phyloP scores from a whole-genome alignment of 306 rosid species.

The Mucuna pruriens region DNA sequence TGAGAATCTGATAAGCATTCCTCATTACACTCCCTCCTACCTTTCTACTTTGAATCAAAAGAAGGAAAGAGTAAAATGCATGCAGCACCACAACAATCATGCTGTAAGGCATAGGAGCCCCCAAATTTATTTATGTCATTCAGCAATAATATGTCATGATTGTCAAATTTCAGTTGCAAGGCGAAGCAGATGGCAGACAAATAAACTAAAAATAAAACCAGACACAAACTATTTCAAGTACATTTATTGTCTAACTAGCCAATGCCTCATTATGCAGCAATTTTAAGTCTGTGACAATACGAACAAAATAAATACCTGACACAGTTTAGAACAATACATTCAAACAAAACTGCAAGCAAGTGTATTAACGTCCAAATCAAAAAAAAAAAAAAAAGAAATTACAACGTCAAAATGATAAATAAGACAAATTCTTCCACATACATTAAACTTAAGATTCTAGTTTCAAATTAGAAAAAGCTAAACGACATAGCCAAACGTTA shows the following conservation, averaged over 20 bases:
- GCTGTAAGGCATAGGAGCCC: background rate
- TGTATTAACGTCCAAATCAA: too few relatives aligned
- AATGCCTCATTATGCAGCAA: constrained; percentile 20
- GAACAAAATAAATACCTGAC: background rate
- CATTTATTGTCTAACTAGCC: too few relatives aligned
- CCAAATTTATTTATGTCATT: background rate
- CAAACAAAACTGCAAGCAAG: background rate
- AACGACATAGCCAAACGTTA: too few relatives aligned
- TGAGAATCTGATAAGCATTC: background rate
- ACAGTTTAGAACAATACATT: background rate
- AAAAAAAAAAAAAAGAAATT: background rate
- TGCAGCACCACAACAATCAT: background rate
- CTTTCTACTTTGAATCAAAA: background rate
- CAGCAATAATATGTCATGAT: background rate
- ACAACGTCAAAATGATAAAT: background rate
- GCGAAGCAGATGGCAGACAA: background rate
- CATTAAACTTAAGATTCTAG: too few relatives aligned
- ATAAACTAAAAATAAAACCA: background rate
- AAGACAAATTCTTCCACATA: background rate
- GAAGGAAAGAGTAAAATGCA: background rate
- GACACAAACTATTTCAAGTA: background rate
- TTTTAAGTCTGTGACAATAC: background rate
- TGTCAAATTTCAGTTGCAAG: background rate
- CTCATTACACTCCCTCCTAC: background rate
- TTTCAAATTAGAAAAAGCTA: too few relatives aligned